Base-by-base conservation (phyloP, 768 basidiomycete species). In the Suillus discolor region DNA sequence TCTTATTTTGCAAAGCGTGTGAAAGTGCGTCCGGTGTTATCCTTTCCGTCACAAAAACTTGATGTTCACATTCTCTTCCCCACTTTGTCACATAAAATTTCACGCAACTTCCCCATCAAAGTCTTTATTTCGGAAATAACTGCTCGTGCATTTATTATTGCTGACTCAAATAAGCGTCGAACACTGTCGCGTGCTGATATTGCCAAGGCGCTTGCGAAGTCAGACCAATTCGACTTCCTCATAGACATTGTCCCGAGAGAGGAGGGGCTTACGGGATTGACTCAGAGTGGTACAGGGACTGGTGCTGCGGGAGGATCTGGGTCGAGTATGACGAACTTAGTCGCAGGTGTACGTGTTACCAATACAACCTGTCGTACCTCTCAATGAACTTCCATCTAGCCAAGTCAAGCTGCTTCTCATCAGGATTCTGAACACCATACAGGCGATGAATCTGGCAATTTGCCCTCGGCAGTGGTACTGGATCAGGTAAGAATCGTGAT, bases 111-210 rank as follows among this genome's bases (percentile, higher is more conserved):
- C 25, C n/a, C 54, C 36, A 60, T 57, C 42, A 57, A 97, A 51
- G 97, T 98, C 68, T 99, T 99, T 79, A 99, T 99, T 64, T 86
- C 95, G 55, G 97, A 99, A 79, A 93, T 99, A 68, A 98, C 97
- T 2, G 92, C 94, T 2, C 89, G 97, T 34, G 96, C 97, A 3
- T 99, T 94, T 84, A 91, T 97, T 67, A 88, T 98, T 62, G 96
- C 96, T 20, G 95, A 97, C 79, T 91, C 94, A 31, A 93, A 96
- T 80, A 98, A 97, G 78, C 91, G 96, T 34, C 91, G 96, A n/a
- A 98, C 96, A 3, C 83, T 98, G 23, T 96, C 94, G 12, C 89
- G 94, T 57, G 89, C 93, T 15, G 96, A 98, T 78, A 96, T 99
- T 62, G 92, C 95, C 7, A 93, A 94, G 72, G 97, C 96, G 0